Percentiles rank a stretch among this genome's conserved stretches.
Evolutionary conservation across 352 stramenopile genomes (phyloP).

Genomic region (Saprolegnia parasitica): DNA sequence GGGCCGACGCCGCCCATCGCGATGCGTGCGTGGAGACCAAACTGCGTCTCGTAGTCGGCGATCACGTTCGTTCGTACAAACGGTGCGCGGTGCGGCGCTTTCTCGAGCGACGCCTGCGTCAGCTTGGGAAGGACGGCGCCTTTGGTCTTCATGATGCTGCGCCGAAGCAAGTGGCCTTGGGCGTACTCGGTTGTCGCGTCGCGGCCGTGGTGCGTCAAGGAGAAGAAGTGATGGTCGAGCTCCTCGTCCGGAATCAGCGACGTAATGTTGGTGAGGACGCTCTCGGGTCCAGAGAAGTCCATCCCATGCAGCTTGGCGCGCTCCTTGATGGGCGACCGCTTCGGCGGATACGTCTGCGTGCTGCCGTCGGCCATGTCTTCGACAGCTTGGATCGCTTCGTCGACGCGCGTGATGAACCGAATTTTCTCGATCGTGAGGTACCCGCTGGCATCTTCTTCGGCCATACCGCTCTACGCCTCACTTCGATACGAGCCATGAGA

Average conservation of each 20-base stretch:
- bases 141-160: not conserved
- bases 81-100: not conserved
- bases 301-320: conserved; percentile 31
- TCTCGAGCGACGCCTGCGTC: not conserved
- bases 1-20: not conserved
- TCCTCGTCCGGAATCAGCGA: conserved; percentile 20
- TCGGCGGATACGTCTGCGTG: conserved; percentile 59
- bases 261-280: conserved; percentile 23
- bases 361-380: conserved; percentile 36
- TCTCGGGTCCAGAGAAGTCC: conserved; percentile 5
- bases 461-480: conserved; percentile 48
- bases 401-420: conserved; percentile 53
- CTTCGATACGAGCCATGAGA: not conserved
- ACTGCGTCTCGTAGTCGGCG: conserved; percentile 7
- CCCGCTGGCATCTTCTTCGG: conserved; percentile 52
- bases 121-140: conserved; percentile 5
- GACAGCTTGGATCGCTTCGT: conserved; percentile 55
- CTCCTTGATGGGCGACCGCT: conserved; percentile 63
- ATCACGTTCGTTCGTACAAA: not conserved
- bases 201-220: conserved; percentile 13
- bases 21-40: conserved; percentile 2
- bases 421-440: conserved; percentile 56
- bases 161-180: conserved; percentile 9
- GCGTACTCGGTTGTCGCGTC: conserved; percentile 6
- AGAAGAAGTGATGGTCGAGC: conserved; percentile 21